These are phyloP conservation scores for Xylaria sp. DNA, from an alignment of 2,329 filamentous ascomycete species.

Conservation along the genomic window DNA sequence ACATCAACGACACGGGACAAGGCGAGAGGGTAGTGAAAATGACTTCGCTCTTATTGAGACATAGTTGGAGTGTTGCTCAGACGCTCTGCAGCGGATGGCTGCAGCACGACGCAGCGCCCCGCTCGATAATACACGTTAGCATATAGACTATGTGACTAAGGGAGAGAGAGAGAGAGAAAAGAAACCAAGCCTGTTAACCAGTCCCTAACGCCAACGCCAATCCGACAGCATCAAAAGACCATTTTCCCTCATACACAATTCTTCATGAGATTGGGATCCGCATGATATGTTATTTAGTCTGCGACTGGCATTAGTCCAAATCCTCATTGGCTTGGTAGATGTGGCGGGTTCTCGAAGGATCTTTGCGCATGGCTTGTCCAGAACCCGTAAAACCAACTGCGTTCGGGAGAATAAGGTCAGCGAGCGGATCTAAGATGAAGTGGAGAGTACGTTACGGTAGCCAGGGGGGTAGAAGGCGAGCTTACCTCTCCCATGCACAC, in stretches of 20 bases:
- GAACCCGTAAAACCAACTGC: constrained; percentile 96
- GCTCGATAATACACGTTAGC: constrained; percentile 48
- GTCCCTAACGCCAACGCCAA: constrained; percentile 38
- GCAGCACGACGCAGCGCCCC: constrained; percentile 35
- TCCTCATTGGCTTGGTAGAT: constrained; percentile 84
- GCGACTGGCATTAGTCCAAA: constrained; percentile 66
- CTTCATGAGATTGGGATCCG: constrained; percentile 36
- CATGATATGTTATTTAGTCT: constrained; percentile 37
- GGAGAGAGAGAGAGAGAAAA: constrained; percentile 42
- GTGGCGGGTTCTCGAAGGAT: constrained; percentile 82
- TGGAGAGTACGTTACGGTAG: no score
- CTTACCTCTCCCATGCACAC: constrained; percentile 85
- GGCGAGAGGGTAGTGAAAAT: constrained; percentile 23
- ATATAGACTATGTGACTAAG: constrained; percentile 47
- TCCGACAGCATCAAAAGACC: constrained; percentile 25
- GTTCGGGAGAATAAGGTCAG: constrained; percentile 45
- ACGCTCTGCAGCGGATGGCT: constrained; percentile 17
- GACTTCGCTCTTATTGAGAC: constrained; percentile 34
- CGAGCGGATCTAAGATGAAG: constrained; percentile 10
- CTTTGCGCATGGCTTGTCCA: constrained; percentile 95
- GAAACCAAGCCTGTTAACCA: constrained; percentile 50
- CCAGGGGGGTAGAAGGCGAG: not conserved
- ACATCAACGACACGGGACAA: constrained; percentile 22
- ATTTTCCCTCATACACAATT: constrained; percentile 15
- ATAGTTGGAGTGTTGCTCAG: constrained; percentile 23